A percentile compares a stretch with the other conserved stretches of the same genome.
phyloP scores from a whole-genome alignment of 2,329 filamentous ascomycete species.

The Phyllosticta citrichinensis region DNA sequence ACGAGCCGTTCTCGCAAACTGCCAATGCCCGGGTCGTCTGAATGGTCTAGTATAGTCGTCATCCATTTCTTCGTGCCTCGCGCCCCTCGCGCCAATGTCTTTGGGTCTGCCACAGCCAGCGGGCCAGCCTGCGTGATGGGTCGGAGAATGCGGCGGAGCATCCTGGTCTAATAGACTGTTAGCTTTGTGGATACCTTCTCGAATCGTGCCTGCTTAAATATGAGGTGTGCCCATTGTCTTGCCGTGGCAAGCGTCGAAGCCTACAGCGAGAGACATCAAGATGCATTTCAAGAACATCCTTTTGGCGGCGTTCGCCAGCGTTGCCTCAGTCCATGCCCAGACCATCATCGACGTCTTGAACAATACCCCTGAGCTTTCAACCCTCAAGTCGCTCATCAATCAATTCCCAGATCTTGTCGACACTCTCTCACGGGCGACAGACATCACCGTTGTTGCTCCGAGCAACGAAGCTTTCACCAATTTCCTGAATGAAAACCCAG shows the following conservation, averaged over 20 bases:
- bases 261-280: not conserved
- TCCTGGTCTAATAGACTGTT: not conserved
- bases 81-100: not conserved
- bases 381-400: conserved; percentile 27
- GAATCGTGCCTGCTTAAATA: not conserved
- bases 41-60: not conserved
- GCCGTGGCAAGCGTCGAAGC: not conserved
- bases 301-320: conserved; percentile 25
- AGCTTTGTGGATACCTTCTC: not conserved
- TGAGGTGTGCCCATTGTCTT: not conserved
- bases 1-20: not conserved
- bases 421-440: conserved; percentile 30
- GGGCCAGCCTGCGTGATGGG: not conserved
- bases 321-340: conserved; percentile 24
- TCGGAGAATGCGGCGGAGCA: not conserved
- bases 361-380: conserved; percentile 23
- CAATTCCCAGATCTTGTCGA: conserved; percentile 27
- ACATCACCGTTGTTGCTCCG: conserved; percentile 51
- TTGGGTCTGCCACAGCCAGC: not conserved
- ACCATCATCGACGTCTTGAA: conserved; percentile 24
- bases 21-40: not conserved
- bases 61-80: not conserved
- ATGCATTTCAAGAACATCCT: conserved; percentile 24
- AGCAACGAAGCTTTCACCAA: conserved; percentile 42
- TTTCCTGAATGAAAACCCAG: conserved; percentile 24